Conservation (phyloP, 2,329 filamentous ascomycete species). For the Ambrosiella beaveri region DNA sequence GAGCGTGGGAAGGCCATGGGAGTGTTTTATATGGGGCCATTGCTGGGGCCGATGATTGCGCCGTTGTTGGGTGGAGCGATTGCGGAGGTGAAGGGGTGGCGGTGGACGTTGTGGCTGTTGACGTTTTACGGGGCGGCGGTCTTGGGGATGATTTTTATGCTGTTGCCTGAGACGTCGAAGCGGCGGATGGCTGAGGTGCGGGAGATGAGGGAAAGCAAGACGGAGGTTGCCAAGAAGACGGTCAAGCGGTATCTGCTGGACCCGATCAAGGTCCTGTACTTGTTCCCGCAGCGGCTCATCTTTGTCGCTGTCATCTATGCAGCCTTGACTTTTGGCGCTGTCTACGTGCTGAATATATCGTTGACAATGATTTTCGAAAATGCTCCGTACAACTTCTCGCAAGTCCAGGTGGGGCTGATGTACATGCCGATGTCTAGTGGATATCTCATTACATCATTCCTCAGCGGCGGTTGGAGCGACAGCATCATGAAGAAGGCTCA, state of each 20-base stretch:
- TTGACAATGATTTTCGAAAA: constrained; percentile 52
- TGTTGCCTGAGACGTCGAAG: constrained; percentile 48
- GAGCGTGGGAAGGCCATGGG: constrained; percentile 69
- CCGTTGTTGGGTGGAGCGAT: constrained; percentile 63
- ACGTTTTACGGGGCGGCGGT: constrained; percentile 49
- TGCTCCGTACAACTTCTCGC: constrained; percentile 50
- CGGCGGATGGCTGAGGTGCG: constrained; percentile 20
- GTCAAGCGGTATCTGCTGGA: constrained; percentile 50
- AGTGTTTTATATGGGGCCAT: constrained; percentile 62
- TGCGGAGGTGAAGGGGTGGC: constrained; percentile 53
- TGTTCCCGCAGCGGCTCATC: constrained; percentile 59
- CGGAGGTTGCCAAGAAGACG: constrained; percentile 30
- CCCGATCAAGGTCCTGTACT: constrained; percentile 51
- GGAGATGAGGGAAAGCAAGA: background rate
- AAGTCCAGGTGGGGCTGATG: constrained; percentile 53
- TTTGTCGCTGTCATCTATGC: constrained; percentile 57
- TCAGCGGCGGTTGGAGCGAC: constrained; percentile 66
- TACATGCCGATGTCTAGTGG: constrained; percentile 64
- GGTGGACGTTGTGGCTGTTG: constrained; percentile 63
- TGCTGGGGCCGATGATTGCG: constrained; percentile 56
- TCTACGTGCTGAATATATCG: constrained; percentile 65
- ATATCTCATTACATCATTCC: constrained; percentile 49
- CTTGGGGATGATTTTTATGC: constrained; percentile 38
- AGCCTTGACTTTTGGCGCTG: constrained; percentile 54
- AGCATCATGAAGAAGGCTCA: constrained; percentile 65